These are phyloP conservation scores for Candida silvicultrix DNA, from an alignment of 805 yeast species.

Conservation along the genomic window DNA sequence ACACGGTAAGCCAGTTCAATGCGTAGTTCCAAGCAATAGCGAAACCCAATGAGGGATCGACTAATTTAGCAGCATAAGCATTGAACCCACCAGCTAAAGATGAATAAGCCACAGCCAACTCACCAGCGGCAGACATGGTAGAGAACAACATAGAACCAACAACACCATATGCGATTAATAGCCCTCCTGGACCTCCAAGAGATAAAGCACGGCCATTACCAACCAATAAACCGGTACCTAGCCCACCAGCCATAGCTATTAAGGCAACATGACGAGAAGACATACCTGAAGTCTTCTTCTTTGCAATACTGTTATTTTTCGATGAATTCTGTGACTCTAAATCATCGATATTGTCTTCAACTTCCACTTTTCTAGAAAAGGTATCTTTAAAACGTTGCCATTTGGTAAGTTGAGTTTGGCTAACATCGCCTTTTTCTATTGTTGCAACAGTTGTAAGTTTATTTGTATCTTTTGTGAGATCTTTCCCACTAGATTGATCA, in stretches of 20 bases:
- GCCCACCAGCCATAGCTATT: slow-evolving; percentile 81
- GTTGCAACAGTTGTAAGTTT: not conserved
- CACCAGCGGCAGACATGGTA: slow-evolving; percentile 61
- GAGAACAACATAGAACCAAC: slow-evolving; percentile 53
- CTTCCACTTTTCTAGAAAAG: slow-evolving; percentile 13
- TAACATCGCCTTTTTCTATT: not conserved
- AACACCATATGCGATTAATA: slow-evolving; percentile 49
- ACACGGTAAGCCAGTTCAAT: slow-evolving; percentile 56
- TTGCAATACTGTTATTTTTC: too few relatives aligned
- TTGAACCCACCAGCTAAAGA: slow-evolving; percentile 59
- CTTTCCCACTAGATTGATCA: not conserved
- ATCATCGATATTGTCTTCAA: slow-evolving; percentile 1
- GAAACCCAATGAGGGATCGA: slow-evolving; percentile 53
- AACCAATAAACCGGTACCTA: slow-evolving; percentile 69
- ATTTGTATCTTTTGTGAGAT: not conserved
- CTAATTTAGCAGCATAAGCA: slow-evolving; percentile 45
- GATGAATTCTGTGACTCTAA: slow-evolving; percentile 1
- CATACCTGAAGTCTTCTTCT: slow-evolving; percentile 3
- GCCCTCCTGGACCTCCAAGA: slow-evolving; percentile 40
- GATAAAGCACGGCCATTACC: slow-evolving; percentile 46
- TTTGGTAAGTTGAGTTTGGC: not conserved
- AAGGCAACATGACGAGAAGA: slow-evolving; percentile 17
- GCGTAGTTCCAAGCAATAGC: slow-evolving; percentile 60
- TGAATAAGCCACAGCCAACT: slow-evolving; percentile 55
- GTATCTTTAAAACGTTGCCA: slow-evolving; percentile 26